Evolutionary conservation across 2,329 filamentous ascomycete species (phyloP).

Genomic region (Phialemoniopsis sp.): DNA sequence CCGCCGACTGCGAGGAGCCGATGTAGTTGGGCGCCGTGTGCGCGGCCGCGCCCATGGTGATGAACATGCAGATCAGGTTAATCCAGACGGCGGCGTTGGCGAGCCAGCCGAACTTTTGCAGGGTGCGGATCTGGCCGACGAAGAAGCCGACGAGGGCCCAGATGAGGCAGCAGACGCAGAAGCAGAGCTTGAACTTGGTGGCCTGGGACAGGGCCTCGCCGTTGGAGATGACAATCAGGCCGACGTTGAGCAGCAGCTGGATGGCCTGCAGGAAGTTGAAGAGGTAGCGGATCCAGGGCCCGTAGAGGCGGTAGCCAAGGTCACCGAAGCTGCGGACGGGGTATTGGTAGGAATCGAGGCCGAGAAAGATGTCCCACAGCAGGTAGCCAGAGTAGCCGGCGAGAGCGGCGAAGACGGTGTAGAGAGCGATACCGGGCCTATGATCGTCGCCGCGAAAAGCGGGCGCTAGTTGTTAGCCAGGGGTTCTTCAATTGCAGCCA

Average conservation of each 20-base stretch:
- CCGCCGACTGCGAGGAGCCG: slow-evolving; percentile 21
- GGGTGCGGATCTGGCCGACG: slow-evolving; percentile 50
- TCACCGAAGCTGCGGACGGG: slow-evolving; percentile 43
- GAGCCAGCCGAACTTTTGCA: slow-evolving; percentile 49
- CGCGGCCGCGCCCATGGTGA: slow-evolving; percentile 49
- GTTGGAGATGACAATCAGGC: slow-evolving; percentile 46
- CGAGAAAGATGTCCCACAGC: slow-evolving; percentile 39
- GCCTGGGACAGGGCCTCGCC: slow-evolving; percentile 52
- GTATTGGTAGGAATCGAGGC: slow-evolving; percentile 40
- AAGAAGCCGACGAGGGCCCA: slow-evolving; percentile 46
- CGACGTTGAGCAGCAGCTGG: slow-evolving; percentile 45
- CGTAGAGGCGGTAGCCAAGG: slow-evolving; percentile 42
- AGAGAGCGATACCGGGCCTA: slow-evolving; percentile 39
- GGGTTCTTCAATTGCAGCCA: slow-evolving; percentile 23
- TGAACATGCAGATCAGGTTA: slow-evolving; percentile 49
- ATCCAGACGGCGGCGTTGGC: slow-evolving; percentile 53
- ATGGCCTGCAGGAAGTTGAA: slow-evolving; percentile 44
- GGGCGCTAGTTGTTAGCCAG: slow-evolving; percentile 11
- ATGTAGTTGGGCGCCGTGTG: slow-evolving; percentile 44
- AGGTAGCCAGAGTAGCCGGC: slow-evolving; percentile 38
- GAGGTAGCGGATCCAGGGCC: slow-evolving; percentile 34
- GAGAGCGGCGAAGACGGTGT: slow-evolving; percentile 36
- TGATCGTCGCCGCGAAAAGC: no score
- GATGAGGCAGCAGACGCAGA: slow-evolving; percentile 45
- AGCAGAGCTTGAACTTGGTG: slow-evolving; percentile 44